These are phyloP conservation scores for Podaxis sp. DNA, from an alignment of 768 basidiomycete genomes.

Conservation along the genomic window DNA sequence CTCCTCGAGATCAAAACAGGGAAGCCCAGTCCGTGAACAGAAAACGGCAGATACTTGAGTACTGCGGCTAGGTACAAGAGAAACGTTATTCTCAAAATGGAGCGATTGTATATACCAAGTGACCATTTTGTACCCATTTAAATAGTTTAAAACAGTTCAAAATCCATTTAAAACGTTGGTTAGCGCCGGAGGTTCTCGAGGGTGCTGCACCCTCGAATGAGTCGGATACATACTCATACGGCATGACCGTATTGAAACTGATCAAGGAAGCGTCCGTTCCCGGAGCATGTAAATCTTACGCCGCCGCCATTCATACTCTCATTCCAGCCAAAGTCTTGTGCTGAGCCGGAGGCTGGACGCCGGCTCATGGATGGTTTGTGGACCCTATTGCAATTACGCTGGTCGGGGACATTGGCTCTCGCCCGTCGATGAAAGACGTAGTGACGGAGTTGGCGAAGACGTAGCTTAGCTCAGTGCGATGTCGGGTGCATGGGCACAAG, in stretches of 20 bases:
- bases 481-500: not conserved
- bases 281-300: slow-evolving; percentile 40
- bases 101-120: too few relatives aligned
- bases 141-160: too few relatives aligned
- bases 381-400: slow-evolving; percentile 44
- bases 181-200: slow-evolving; percentile 55
- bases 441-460: slow-evolving; percentile 7
- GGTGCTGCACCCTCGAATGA: slow-evolving; percentile 39
- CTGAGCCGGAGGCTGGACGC: slow-evolving; percentile 20
- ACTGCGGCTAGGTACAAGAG: too few relatives aligned
- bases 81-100: too few relatives aligned
- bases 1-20: too few relatives aligned
- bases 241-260: slow-evolving; percentile 58
- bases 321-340: slow-evolving; percentile 37
- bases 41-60: too few relatives aligned
- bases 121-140: too few relatives aligned
- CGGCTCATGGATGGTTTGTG: slow-evolving; percentile 47
- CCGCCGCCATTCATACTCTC: slow-evolving; percentile 44
- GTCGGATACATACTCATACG: slow-evolving; percentile 54
- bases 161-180: slow-evolving; percentile 35
- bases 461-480: not conserved
- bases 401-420: slow-evolving; percentile 31
- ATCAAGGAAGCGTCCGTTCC: slow-evolving; percentile 44
- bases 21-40: too few relatives aligned
- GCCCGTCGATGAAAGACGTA: slow-evolving; percentile 38